Conservation (phyloP, 345 rosid genomes). For the Cardamine occulta region DNA sequence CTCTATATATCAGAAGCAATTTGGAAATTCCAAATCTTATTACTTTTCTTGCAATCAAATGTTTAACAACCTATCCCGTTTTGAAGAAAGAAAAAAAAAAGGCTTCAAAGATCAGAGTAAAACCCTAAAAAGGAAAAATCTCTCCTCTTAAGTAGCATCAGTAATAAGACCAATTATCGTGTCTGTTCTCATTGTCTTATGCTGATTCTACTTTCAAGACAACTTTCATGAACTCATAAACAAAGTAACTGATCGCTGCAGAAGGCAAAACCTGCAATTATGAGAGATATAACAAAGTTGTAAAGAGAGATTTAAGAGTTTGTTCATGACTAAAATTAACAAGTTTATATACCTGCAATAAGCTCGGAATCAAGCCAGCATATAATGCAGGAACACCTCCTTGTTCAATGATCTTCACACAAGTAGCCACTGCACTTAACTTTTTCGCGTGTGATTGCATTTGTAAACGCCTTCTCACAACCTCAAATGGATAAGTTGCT, state of each 20-base stretch:
- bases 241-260: constrained; percentile 79
- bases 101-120: not conserved
- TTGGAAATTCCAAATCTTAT: constrained; percentile 50
- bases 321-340: not conserved
- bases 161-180: constrained; percentile 21
- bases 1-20: constrained; percentile 36
- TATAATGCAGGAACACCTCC: constrained; percentile 76
- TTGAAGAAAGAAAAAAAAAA: not conserved
- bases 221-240: constrained; percentile 87
- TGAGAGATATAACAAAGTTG: constrained; percentile 23
- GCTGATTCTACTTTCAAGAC: constrained; percentile 69
- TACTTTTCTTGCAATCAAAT: constrained; percentile 19
- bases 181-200: constrained; percentile 20
- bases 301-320: not conserved
- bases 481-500: constrained; percentile 79
- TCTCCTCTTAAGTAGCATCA: constrained; percentile 21
- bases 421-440: constrained; percentile 63
- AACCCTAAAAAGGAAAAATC: not conserved
- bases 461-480: constrained; percentile 74
- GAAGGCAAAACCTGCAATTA: constrained; percentile 82
- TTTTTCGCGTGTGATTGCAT: constrained; percentile 63
- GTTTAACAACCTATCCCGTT: constrained; percentile 15
- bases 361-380: constrained; percentile 74
- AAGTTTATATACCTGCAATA: constrained; percentile 58
- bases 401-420: constrained; percentile 61